These are phyloP conservation scores for Entomophthora muscae DNA, from an alignment of 371 early-diverging fungal species.

Conservation along the genomic window DNA sequence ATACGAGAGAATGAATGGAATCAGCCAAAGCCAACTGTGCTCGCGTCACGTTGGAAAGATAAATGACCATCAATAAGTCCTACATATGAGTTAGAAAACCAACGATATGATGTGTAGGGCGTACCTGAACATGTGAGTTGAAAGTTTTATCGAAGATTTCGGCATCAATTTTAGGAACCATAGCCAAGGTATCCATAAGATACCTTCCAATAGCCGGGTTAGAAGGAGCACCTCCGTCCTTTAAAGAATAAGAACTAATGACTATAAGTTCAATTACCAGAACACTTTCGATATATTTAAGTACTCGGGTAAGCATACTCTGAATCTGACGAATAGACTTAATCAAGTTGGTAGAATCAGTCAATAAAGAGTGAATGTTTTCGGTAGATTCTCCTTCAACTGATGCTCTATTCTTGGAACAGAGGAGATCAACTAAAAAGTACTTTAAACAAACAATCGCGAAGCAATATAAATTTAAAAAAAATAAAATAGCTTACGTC, in stretches of 20 bases:
- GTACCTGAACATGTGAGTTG: conserved; percentile 62
- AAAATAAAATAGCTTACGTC: conserved; percentile 33
- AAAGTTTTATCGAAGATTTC: conserved; percentile 75
- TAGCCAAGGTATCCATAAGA: conserved; percentile 81
- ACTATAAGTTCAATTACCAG: conserved; percentile 26
- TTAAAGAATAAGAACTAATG: not conserved
- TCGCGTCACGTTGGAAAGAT: conserved; percentile 84
- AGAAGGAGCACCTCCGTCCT: conserved; percentile 39
- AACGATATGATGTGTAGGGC: conserved; percentile 28
- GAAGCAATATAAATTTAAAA: conserved; percentile 1
- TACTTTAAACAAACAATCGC: not conserved
- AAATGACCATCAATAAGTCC: conserved; percentile 88
- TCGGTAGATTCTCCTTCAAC: conserved; percentile 15
- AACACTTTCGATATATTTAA: conserved; percentile 64
- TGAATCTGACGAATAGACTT: conserved; percentile 54
- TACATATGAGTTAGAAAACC: conserved; percentile 18
- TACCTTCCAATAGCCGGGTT: conserved; percentile 77
- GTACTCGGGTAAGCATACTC: conserved; percentile 70
- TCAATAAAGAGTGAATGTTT: conserved; percentile 31
- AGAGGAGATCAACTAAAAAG: conserved; percentile 47
- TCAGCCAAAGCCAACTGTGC: conserved; percentile 86
- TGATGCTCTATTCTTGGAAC: conserved; percentile 31
- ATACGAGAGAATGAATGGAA: conserved; percentile 60
- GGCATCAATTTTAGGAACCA: conserved; percentile 73
- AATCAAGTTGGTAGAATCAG: conserved; percentile 84